Percentiles rank a stretch among this genome's conserved stretches.
Evolutionary conservation across 2,329 filamentous ascomycete species (phyloP).

Genomic region (Thermoascus crustaceus): DNA sequence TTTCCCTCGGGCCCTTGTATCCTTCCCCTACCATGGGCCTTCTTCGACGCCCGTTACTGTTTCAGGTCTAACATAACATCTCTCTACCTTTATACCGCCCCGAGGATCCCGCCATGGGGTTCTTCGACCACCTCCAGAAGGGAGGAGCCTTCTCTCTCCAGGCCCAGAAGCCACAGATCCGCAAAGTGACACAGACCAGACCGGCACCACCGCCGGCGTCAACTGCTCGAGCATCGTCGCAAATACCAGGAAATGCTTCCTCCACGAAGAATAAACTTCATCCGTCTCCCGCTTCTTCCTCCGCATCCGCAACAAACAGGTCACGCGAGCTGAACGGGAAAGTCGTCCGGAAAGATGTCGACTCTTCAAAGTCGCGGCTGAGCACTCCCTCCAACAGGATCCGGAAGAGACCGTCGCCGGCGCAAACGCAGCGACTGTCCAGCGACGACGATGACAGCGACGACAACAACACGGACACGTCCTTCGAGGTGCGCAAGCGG

Average conservation of each 20-base stretch:
- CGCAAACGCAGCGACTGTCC: slow-evolving; percentile 30
- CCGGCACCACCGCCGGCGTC: slow-evolving; percentile 21
- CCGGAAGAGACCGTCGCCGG: slow-evolving; percentile 32
- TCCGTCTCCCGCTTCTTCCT: background rate
- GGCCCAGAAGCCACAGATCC: slow-evolving; percentile 34
- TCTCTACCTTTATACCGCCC: too few species aligned
- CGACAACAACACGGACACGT: slow-evolving; percentile 33
- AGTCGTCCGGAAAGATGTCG: slow-evolving; percentile 23
- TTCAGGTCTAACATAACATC: too few species aligned
- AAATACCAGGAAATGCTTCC: slow-evolving; percentile 12
- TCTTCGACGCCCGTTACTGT: too few species aligned
- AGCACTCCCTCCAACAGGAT: slow-evolving; percentile 23
- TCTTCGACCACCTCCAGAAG: slow-evolving; percentile 39
- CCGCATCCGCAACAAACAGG: slow-evolving; percentile 13
- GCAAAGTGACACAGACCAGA: slow-evolving; percentile 33
- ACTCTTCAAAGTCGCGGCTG: slow-evolving; percentile 23
- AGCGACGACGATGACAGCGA: slow-evolving; percentile 37
- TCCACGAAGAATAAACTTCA: slow-evolving; percentile 14
- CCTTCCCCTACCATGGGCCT: too few species aligned
- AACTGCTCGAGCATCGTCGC: slow-evolving; percentile 15
- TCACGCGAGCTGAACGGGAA: slow-evolving; percentile 17
- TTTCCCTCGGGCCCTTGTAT: too few species aligned
- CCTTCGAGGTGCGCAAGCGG: slow-evolving; percentile 37
- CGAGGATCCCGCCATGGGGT: slow-evolving; percentile 31
- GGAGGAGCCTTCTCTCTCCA: slow-evolving; percentile 35